phyloP scores from a whole-genome alignment of 129 eudicot genomes.

The Cynara cardunculus region DNA sequence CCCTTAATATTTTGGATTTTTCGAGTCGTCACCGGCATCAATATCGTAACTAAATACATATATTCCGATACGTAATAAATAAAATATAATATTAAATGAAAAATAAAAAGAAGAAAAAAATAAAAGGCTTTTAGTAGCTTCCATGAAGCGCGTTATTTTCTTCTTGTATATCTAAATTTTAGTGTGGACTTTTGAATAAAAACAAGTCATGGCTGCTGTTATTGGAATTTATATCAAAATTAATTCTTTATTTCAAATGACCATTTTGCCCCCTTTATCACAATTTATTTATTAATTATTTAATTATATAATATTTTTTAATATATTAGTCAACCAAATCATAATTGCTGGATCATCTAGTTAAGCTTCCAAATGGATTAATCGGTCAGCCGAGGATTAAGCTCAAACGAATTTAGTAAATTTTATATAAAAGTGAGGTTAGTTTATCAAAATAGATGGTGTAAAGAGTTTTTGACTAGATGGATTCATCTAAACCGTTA shows the following conservation, averaged over 20 bases:
- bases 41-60: too few species aligned
- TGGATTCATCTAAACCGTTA: too few species aligned
- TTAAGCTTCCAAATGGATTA: background rate
- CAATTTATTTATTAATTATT: background rate
- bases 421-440: too few species aligned
- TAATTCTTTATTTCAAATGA: background rate
- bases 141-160: constrained; percentile 24
- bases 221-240: background rate
- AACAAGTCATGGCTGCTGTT: constrained; percentile 11
- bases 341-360: background rate
- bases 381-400: background rate
- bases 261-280: background rate
- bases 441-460: too few species aligned
- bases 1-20: background rate
- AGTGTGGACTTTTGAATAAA: constrained; percentile 11
- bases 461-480: too few species aligned
- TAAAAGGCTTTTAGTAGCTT: constrained; percentile 1
- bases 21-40: too few species aligned
- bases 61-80: background rate
- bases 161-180: background rate
- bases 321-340: background rate
- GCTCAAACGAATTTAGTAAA: background rate
- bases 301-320: background rate
- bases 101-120: background rate
- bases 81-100: background rate